These are phyloP conservation scores for Suhomyces xylopsoci DNA, from an alignment of 805 yeast species.

Conservation along the genomic window DNA sequence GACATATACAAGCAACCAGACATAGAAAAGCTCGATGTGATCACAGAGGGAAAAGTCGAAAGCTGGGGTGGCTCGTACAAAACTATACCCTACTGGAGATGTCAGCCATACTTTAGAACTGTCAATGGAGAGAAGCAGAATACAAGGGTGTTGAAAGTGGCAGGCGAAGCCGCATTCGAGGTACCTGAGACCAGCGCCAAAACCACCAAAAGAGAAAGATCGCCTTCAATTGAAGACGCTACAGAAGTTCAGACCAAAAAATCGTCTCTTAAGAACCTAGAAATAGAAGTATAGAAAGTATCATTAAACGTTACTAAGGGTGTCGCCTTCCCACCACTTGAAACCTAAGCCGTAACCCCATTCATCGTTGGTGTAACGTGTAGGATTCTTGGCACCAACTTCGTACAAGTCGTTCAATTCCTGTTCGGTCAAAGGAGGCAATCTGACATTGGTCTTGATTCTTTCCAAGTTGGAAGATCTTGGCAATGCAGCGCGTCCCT, in stretches of 20 bases:
- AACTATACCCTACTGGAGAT: slow-evolving; percentile 89
- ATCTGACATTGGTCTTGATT: slow-evolving; percentile 39
- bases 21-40: slow-evolving; percentile 54
- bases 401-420: slow-evolving; percentile 34
- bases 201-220: not conserved
- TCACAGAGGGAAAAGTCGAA: slow-evolving; percentile 52
- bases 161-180: slow-evolving; percentile 24
- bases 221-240: slow-evolving; percentile 3
- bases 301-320: not conserved
- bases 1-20: slow-evolving; percentile 51
- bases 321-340: slow-evolving; percentile 36
- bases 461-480: slow-evolving; percentile 70
- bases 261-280: not conserved
- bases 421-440: slow-evolving; percentile 34
- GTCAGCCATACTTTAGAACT: slow-evolving; percentile 91
- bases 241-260: not conserved
- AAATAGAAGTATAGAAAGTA: not conserved
- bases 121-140: slow-evolving; percentile 69
- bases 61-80: slow-evolving; percentile 81
- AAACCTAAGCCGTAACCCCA: slow-evolving; percentile 40
- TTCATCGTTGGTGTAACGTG: slow-evolving; percentile 29
- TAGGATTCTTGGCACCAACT: slow-evolving; percentile 28
- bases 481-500: slow-evolving; percentile 63
- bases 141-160: slow-evolving; percentile 35
- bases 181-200: slow-evolving; percentile 3